These are phyloP conservation scores for Cryptococcus hybrid DNA, from an alignment of 1,284 basidiomycete species.

Conservation along the genomic window DNA sequence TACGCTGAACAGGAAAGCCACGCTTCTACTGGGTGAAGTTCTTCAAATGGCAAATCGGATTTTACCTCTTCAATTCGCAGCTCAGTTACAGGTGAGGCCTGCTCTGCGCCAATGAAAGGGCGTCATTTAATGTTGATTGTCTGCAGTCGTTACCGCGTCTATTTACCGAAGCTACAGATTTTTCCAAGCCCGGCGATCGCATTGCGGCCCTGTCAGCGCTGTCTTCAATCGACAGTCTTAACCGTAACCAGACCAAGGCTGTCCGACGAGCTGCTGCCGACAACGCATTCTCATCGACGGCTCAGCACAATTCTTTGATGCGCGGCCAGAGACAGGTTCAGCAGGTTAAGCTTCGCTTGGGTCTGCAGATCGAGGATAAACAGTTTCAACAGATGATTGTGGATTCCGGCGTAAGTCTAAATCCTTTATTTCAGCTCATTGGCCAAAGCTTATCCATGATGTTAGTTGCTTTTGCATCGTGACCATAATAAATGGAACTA, in stretches of 20 bases:
- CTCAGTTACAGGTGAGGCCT: slow-evolving; percentile 68
- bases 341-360: slow-evolving; percentile 80
- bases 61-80: slow-evolving; percentile 77
- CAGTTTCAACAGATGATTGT: slow-evolving; percentile 77
- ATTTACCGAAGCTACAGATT: slow-evolving; percentile 76
- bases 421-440: background rate
- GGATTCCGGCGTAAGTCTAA: slow-evolving; percentile 73
- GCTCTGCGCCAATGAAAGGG: background rate
- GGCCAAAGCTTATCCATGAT: slow-evolving; percentile 21
- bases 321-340: slow-evolving; percentile 89
- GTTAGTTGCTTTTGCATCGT: slow-evolving; percentile 77
- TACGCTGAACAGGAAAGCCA: slow-evolving; percentile 78
- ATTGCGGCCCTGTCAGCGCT: slow-evolving; percentile 82
- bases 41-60: slow-evolving; percentile 84
- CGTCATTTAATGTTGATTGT: background rate
- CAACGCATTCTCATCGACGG: slow-evolving; percentile 39
- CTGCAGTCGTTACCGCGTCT: slow-evolving; percentile 75
- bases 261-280: slow-evolving; percentile 11
- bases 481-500: slow-evolving; percentile 93
- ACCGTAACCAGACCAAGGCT: slow-evolving; percentile 63
- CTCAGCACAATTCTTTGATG: slow-evolving; percentile 74
- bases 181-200: slow-evolving; percentile 61
- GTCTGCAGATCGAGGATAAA: slow-evolving; percentile 90
- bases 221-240: slow-evolving; percentile 85
- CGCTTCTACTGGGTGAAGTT: slow-evolving; percentile 86